Percentiles rank a stretch among this genome's conserved stretches.
Evolutionary conservation across 495 filamentous ascomycete genomes (phyloP).

Genomic region (Penicillium bialowiezense): DNA sequence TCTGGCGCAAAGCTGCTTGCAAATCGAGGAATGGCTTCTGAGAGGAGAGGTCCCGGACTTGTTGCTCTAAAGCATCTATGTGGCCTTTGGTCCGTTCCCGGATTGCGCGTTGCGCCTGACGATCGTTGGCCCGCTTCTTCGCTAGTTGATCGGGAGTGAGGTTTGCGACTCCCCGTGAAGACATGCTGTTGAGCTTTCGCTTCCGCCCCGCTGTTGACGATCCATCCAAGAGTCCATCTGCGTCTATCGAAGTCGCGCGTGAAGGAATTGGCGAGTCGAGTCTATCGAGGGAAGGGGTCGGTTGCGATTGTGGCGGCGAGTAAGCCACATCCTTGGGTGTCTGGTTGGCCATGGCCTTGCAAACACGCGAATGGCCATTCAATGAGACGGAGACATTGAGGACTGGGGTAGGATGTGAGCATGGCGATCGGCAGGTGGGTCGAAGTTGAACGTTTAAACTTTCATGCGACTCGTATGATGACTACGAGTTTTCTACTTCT

Average conservation of each 20-base stretch:
- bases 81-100: conserved; percentile 77
- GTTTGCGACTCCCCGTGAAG: conserved; percentile 68
- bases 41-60: conserved; percentile 66
- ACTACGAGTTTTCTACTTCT: no score
- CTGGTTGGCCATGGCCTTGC: conserved; percentile 42
- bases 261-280: conserved; percentile 30
- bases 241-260: conserved; percentile 27
- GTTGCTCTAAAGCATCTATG: conserved; percentile 71
- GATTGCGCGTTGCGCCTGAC: conserved; percentile 84
- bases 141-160: conserved; percentile 70
- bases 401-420: conserved; percentile 3
- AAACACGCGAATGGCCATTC: conserved; percentile 34
- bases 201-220: conserved; percentile 38
- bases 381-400: conserved; percentile 9
- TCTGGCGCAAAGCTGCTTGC: conserved; percentile 64
- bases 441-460: conserved; percentile 7
- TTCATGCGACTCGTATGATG: neutral
- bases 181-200: conserved; percentile 49
- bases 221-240: conserved; percentile 23
- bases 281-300: conserved; percentile 20
- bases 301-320: conserved; percentile 16
- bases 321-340: conserved; percentile 29
- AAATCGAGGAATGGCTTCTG: conserved; percentile 80
- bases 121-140: conserved; percentile 83
- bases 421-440: conserved; percentile 7